Conservation (phyloP, 2,329 filamentous ascomycete genomes). For the Aspergillus melleus region DNA sequence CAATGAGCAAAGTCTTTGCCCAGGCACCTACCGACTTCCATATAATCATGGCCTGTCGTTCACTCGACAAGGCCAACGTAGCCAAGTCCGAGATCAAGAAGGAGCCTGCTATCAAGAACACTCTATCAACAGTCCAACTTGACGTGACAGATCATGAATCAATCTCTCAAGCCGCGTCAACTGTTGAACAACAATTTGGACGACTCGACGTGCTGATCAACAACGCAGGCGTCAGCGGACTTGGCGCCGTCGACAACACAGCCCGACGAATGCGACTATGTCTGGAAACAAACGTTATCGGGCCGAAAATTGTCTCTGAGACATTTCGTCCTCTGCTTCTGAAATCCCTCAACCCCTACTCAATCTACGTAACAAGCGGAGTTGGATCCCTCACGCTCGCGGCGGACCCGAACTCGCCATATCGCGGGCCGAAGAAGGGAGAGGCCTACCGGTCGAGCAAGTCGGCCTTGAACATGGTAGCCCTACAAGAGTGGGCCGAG, state of each 20-base stretch:
- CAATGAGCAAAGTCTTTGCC: constrained; percentile 14
- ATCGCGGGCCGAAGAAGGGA: background rate
- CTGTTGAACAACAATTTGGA: constrained; percentile 8
- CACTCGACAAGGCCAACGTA: constrained; percentile 9
- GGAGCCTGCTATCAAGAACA: constrained; percentile 22
- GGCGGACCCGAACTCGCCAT: background rate
- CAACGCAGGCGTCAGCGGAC: background rate
- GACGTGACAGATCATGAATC: constrained; percentile 35
- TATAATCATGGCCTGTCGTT: constrained; percentile 17
- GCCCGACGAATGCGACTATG: constrained; percentile 3
- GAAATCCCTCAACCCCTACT: constrained; percentile 26
- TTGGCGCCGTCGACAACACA: constrained; percentile 1
- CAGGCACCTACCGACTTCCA: constrained; percentile 10
- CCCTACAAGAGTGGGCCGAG: background rate
- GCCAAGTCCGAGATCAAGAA: constrained; percentile 12
- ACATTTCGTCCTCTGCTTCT: constrained; percentile 34
- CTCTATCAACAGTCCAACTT: constrained; percentile 33
- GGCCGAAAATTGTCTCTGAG: constrained; percentile 32
- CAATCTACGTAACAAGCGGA: constrained; percentile 37
- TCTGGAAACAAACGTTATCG: constrained; percentile 39
- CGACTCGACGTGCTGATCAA: constrained; percentile 10
- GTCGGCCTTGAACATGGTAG: background rate
- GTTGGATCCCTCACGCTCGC: constrained; percentile 21
- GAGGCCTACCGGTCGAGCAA: background rate
- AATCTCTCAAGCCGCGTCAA: constrained; percentile 22